phyloP scores from a whole-genome alignment of 140 eudicot genomes.

The Anethum foeniculum region DNA sequence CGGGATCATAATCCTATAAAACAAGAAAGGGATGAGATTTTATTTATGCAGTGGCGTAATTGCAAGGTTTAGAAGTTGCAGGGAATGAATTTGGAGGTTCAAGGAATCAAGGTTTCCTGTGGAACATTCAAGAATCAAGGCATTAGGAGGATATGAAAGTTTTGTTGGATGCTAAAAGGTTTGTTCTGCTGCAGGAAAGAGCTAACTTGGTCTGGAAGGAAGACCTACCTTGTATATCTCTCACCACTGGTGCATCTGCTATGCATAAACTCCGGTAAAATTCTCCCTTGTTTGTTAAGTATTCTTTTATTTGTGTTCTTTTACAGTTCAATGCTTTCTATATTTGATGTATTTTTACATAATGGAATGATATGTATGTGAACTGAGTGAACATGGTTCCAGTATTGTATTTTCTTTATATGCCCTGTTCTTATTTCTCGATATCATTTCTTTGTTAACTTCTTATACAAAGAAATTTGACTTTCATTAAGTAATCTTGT shows the following conservation, averaged over 20 bases:
- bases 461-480: not conserved
- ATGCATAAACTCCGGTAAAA: constrained; percentile 82
- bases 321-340: not conserved
- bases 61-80: not conserved
- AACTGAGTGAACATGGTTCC: not conserved
- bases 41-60: not conserved
- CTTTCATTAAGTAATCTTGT: not conserved
- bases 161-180: not conserved
- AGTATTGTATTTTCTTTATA: not conserved
- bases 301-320: not conserved
- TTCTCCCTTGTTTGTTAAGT: not conserved
- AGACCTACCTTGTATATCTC: constrained; percentile 66
- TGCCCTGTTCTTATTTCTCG: not conserved
- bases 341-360: not conserved
- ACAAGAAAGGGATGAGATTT: not conserved
- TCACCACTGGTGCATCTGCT: constrained; percentile 75
- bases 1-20: not conserved
- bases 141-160: not conserved
- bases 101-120: not conserved
- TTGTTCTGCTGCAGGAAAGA: constrained; percentile 46
- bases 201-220: constrained; percentile 64
- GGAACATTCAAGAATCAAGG: not conserved
- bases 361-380: not conserved
- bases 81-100: not conserved
- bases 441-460: not conserved